Conservation (phyloP, 2,329 filamentous ascomycete species). For the Fusarium annulatum region DNA sequence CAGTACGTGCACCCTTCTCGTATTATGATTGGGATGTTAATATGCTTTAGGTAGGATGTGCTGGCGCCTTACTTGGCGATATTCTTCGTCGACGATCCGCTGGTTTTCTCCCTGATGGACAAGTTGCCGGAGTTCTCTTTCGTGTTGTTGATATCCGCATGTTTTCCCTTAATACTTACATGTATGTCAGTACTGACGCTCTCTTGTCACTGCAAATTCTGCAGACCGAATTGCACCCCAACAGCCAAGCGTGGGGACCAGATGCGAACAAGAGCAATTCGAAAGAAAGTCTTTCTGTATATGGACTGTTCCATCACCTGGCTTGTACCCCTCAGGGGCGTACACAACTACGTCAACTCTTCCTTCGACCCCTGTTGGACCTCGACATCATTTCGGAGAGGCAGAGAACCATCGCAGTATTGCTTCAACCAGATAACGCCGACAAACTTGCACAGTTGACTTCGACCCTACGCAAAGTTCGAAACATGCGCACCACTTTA, state of each 20-base stretch:
- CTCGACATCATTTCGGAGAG: conserved; percentile 75
- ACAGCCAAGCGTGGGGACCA: conserved; percentile 77
- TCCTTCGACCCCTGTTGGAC: conserved; percentile 81
- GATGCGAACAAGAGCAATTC: conserved; percentile 61
- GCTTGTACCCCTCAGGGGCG: conserved; percentile 85
- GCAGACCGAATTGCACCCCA: conserved; percentile 84
- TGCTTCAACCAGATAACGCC: conserved; percentile 76
- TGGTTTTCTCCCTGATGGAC: conserved; percentile 70
- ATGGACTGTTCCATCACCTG: conserved; percentile 81
- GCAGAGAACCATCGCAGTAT: conserved; percentile 73
- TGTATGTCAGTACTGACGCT: conserved; percentile 86
- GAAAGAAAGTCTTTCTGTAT: conserved; percentile 87
- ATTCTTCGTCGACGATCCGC: conserved; percentile 71
- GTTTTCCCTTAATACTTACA: conserved; percentile 73
- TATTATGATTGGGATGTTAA: conserved; percentile 9
- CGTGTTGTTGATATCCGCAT: conserved; percentile 74
- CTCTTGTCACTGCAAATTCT: conserved; percentile 86
- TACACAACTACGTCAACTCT: conserved; percentile 77
- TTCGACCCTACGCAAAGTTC: conserved; percentile 74
- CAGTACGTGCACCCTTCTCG: conserved; percentile 57
- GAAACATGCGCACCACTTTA: conserved; percentile 78
- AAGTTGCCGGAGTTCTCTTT: conserved; percentile 62
- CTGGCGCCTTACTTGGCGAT: conserved; percentile 85
- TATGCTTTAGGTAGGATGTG: conserved; percentile 75
- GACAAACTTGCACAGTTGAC: conserved; percentile 65